These are phyloP conservation scores for Candida manassasensis DNA, from an alignment of 805 yeast genomes.

Conservation along the genomic window DNA sequence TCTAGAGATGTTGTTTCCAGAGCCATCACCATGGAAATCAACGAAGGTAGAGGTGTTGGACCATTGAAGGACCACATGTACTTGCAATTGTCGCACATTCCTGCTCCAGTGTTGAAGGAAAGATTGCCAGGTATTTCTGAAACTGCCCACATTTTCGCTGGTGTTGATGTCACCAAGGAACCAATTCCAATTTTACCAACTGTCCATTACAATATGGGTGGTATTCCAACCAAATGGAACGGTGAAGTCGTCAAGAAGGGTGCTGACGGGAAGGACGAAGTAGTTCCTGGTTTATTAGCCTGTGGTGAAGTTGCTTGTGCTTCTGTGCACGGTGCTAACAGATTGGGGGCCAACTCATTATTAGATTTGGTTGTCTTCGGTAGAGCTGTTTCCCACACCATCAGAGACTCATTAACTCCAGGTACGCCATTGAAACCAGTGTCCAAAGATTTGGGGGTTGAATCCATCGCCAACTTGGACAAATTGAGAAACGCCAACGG, in stretches of 20 bases:
- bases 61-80: constrained; percentile 91
- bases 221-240: constrained; percentile 96
- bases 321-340: constrained; percentile 98
- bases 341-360: constrained; percentile 97
- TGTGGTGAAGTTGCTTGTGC: constrained; percentile 99
- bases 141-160: constrained; percentile 97
- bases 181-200: constrained; percentile 98
- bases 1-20: constrained; percentile 98
- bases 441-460: constrained; percentile 83
- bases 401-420: constrained; percentile 79
- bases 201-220: constrained; percentile 99
- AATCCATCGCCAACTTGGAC: constrained; percentile 88
- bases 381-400: constrained; percentile 94
- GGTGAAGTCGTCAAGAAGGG: constrained; percentile 89
- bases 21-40: constrained; percentile 97
- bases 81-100: constrained; percentile 91
- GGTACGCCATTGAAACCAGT: constrained; percentile 80
- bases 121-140: constrained; percentile 99
- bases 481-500: constrained; percentile 82
- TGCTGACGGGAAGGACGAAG: constrained; percentile 82
- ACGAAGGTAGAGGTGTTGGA: constrained; percentile 99
- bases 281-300: constrained; percentile 90
- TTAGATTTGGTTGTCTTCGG: constrained; percentile 97
- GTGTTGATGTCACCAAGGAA: constrained; percentile 98
- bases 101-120: constrained; percentile 86